Percentiles rank a stretch among this genome's conserved stretches.
Conservation (phyloP, 441 rosid species). For the Eutrema salsugineum region DNA sequence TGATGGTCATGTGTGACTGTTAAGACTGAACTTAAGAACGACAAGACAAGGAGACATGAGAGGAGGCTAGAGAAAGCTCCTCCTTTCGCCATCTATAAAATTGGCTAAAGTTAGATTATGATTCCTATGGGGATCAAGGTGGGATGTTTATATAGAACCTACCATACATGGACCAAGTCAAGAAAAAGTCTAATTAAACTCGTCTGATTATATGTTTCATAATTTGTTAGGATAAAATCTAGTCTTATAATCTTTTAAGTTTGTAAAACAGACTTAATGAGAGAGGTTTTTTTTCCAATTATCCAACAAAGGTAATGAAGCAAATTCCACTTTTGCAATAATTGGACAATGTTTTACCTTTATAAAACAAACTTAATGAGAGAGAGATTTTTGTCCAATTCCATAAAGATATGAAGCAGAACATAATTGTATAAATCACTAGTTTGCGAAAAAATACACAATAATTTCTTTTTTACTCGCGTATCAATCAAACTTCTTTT, state of each 20-base stretch:
- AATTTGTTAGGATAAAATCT: not conserved
- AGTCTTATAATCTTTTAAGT: not conserved
- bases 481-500: no score
- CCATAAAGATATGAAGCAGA: no score
- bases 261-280: not conserved
- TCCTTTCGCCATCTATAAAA: not conserved
- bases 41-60: not conserved
- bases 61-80: not conserved
- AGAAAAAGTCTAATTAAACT: not conserved
- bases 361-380: no score
- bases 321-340: not conserved
- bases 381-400: not conserved
- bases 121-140: not conserved
- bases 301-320: not conserved
- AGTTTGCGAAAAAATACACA: no score
- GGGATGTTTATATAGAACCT: not conserved
- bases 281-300: not conserved
- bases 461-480: no score
- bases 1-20: conserved; percentile 8
- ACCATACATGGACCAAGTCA: not conserved
- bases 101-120: not conserved
- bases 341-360: no score
- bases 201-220: not conserved
- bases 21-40: not conserved
- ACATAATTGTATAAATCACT: no score